These are phyloP conservation scores for Fusarium sulawesiense DNA, from an alignment of 2,329 filamentous ascomycete genomes.

Conservation along the genomic window DNA sequence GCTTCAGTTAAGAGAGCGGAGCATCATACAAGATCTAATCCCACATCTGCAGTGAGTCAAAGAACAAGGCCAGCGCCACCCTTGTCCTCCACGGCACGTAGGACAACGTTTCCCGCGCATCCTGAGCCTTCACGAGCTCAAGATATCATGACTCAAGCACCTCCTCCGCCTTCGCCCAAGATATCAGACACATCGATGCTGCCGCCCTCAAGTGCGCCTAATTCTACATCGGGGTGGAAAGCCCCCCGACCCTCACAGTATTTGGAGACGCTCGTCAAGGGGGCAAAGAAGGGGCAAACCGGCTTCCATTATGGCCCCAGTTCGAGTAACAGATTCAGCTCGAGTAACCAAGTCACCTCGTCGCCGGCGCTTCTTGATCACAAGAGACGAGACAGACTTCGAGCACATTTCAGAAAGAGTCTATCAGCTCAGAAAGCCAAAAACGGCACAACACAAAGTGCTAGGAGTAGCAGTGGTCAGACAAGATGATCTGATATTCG, in stretches of 20 bases:
- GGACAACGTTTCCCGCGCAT: not conserved
- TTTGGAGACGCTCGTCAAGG: conserved; percentile 27
- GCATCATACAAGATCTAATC: not conserved
- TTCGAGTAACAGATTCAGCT: not conserved
- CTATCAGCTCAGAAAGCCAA: conserved; percentile 15
- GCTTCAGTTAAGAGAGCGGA: not conserved
- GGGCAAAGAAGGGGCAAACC: not conserved
- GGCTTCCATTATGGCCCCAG: not conserved
- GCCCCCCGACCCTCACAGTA: conserved; percentile 41
- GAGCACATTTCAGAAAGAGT: conserved; percentile 45
- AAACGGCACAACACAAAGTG: conserved; percentile 9
- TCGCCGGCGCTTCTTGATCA: conserved; percentile 32
- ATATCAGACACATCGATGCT: conserved; percentile 28
- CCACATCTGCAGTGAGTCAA: not conserved
- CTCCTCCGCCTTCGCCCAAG: conserved; percentile 32
- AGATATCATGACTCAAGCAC: conserved; percentile 23
- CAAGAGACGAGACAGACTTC: conserved; percentile 43
- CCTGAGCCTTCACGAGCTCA: conserved; percentile 18
- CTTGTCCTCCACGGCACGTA: not conserved
- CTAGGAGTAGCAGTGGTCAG: conserved; percentile 29
- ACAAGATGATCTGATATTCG: not conserved
- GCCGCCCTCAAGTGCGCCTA: conserved; percentile 32
- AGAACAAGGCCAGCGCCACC: not conserved
- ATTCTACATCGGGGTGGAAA: conserved; percentile 23
- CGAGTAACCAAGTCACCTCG: conserved; percentile 11